A percentile compares a stretch with the other conserved stretches of the same genome.
Conservation (phyloP, 1,284 basidiomycete species). For the Apiotrichum siamense region DNA sequence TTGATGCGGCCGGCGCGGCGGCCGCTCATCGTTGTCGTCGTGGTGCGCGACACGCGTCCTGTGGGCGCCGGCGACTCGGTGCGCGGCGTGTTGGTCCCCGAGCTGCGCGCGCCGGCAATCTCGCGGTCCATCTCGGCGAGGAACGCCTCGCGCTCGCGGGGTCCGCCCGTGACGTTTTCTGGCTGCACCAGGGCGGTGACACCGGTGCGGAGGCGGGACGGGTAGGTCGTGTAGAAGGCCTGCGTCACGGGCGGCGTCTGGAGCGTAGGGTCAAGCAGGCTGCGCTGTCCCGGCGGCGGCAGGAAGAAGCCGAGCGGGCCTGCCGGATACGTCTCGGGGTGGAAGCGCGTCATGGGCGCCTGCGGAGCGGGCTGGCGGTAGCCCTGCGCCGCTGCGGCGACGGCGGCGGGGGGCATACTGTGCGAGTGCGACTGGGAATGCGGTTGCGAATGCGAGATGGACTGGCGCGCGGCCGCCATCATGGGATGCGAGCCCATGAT, state of each 20-base stretch:
- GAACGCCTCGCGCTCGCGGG: conserved; percentile 46
- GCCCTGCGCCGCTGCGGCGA: conserved; percentile 8
- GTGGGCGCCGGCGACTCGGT: conserved; percentile 30
- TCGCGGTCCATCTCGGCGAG: conserved; percentile 39
- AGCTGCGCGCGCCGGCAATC: conserved; percentile 8
- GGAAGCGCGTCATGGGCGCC: not conserved
- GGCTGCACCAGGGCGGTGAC: conserved; percentile 86
- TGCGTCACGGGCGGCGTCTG: conserved; percentile 50
- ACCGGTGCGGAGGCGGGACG: conserved; percentile 88
- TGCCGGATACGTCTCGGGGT: conserved; percentile 21
- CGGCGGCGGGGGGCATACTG: not conserved
- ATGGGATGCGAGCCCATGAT: not conserved
- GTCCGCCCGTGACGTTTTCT: conserved; percentile 50
- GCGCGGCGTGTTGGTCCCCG: conserved; percentile 30
- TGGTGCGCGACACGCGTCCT: conserved; percentile 31
- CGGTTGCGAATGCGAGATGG: not conserved
- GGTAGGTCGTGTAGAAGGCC: conserved; percentile 74
- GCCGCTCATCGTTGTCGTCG: conserved; percentile 21
- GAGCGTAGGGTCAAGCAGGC: conserved; percentile 28
- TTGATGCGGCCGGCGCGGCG: conserved; percentile 64
- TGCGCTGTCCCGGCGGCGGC: conserved; percentile 37
- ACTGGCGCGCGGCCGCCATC: not conserved
- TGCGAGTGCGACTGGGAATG: not conserved
- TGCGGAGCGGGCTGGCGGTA: conserved; percentile 10
- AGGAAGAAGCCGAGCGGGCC: conserved; percentile 39